Conservation (phyloP, 306 rosid genomes). For the Dalbergia oliveri region DNA sequence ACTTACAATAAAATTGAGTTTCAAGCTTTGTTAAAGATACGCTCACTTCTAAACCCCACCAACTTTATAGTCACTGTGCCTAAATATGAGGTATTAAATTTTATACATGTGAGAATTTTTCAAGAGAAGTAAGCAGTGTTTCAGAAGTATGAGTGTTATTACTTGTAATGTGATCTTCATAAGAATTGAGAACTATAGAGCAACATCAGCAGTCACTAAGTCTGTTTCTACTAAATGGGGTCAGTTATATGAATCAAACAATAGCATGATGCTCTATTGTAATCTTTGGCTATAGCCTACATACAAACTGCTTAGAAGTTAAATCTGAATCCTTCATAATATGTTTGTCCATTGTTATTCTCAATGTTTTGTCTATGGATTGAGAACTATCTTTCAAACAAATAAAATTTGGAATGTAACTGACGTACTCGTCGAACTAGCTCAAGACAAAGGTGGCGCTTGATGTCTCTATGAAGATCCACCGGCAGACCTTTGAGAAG, state of each 20-base stretch:
- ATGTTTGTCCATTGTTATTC: not conserved
- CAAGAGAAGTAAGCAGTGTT: too few relatives aligned
- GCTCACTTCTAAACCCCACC: too few relatives aligned
- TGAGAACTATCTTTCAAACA: not conserved
- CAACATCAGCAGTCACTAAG: not conserved
- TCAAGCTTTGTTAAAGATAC: not conserved
- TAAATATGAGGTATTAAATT: too few relatives aligned
- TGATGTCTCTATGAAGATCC: conserved; percentile 84
- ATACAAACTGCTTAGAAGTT: too few relatives aligned
- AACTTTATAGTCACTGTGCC: too few relatives aligned
- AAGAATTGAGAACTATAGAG: not conserved
- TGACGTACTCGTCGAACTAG: conserved; percentile 76
- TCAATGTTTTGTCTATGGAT: not conserved
- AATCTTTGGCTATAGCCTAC: too few relatives aligned
- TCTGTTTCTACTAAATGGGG: not conserved
- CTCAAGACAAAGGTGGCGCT: conserved; percentile 88
- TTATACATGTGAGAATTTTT: too few relatives aligned
- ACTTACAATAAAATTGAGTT: too few relatives aligned
- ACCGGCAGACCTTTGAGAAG: conserved; percentile 70
- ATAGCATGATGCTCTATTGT: not conserved
- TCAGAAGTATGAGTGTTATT: too few relatives aligned
- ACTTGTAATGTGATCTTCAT: not conserved
- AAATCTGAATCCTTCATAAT: not conserved
- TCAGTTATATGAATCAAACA: not conserved
- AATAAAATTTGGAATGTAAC: not conserved